phyloP scores from a whole-genome alignment of 768 basidiomycete species.

The Ramaria sp. region DNA sequence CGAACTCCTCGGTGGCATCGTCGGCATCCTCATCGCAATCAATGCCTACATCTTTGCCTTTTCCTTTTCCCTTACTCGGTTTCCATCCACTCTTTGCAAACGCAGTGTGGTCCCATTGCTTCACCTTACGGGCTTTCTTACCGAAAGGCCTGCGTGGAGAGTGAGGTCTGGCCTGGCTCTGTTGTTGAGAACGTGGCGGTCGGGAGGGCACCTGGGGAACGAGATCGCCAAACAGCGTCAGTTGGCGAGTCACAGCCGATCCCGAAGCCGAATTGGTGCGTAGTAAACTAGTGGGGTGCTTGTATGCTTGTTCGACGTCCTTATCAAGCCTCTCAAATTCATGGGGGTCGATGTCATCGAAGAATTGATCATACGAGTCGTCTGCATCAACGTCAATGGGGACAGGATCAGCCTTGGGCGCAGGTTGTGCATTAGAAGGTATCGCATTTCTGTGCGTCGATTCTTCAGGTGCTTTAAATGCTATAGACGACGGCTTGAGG shows the following conservation, averaged over 20 bases:
- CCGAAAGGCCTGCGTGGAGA: constrained; percentile 32
- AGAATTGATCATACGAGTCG: constrained; percentile 3
- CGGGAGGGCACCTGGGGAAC: not conserved
- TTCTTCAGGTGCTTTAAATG: too few species aligned
- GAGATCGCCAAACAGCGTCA: constrained; percentile 11
- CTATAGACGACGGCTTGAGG: not conserved
- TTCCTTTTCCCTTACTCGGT: constrained; percentile 41
- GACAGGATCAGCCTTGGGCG: not conserved
- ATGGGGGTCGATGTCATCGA: constrained; percentile 4
- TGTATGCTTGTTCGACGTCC: not conserved
- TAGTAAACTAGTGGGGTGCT: not conserved
- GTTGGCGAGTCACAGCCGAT: constrained; percentile 18
- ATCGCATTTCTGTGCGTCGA: too few species aligned
- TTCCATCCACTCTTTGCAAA: constrained; percentile 75
- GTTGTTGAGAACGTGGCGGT: constrained; percentile 22
- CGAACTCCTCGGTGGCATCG: constrained; percentile 57
- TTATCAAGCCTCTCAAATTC: constrained; percentile 1
- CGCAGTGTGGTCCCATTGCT: constrained; percentile 85
- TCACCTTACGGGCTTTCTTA: constrained; percentile 52
- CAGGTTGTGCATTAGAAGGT: not conserved
- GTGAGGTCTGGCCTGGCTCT: constrained; percentile 29
- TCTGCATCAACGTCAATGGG: not conserved
- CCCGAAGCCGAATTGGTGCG: constrained; percentile 16
- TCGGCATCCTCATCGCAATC: constrained; percentile 37
- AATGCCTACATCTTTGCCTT: constrained; percentile 23